Base-by-base conservation (phyloP, 129 eudicot genomes). In the Centaurea solstitialis region DNA sequence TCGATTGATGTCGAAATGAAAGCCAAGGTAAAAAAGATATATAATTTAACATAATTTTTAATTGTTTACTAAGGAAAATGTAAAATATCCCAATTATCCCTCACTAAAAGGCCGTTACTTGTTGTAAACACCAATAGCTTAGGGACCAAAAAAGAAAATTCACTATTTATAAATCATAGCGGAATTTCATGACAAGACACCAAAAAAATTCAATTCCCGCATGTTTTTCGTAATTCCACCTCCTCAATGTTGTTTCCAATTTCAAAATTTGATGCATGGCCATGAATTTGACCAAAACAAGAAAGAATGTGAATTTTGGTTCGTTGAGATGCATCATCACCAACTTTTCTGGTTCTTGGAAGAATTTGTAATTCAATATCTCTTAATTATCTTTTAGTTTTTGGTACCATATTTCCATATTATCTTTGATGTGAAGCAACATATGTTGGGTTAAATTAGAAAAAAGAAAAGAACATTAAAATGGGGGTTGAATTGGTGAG, bases 401-500 rank as follows among this genome's bases (percentile, higher is more conserved):
- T 37, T 79, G 20, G 77, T 77, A 66, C 65, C 8, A 3, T 23
- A 28, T 66, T 67, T 62, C 20, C 20, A 35, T 69, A 17, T 37
- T 67, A 4, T 82, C 35, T 50, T 28, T 47, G 47, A 64, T 73
- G 45, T 7, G 20, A 13, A 39, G 35, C 6, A 17, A 3, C 33
- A 6, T 38, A 23, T 77, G 67, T 40, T 59, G 22, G 82, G 37
- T 28, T 43, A 68, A 53, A 43, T 78, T 45, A 40, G 15, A 4
- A 65, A 73, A 47, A 10, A 40, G 15, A 4, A 65, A 73, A 47
- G 6, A 10, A 80, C 18, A 50, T 40, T 68, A 82, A 28, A 75
- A 93, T 89, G 97, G 97, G 80, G 80, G 79, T 68, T 74, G 85
- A 82, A 66, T 74, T 77, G 81, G 40, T 86, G 87, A 89, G 70